Percentiles rank a stretch among this genome's conserved stretches.
These are phyloP conservation scores for Carex littledalei DNA, from an alignment of 176 grass and related monocot species.

Conservation along the genomic window DNA sequence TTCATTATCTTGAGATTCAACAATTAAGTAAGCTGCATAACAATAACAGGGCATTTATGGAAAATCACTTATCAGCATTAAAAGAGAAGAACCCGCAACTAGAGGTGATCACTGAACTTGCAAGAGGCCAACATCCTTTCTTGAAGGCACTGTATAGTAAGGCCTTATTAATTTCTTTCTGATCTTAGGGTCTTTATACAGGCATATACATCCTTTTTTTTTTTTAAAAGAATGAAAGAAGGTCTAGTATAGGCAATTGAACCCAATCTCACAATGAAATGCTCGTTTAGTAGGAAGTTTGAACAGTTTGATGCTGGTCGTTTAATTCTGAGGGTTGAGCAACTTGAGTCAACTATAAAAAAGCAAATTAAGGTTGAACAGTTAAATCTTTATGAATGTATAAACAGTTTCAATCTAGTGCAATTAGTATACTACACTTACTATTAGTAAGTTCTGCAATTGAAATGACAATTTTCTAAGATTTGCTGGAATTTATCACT, in stretches of 20 bases:
- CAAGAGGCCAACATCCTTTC: conserved; percentile 73
- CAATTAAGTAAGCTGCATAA: too few relatives aligned
- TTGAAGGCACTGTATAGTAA: conserved; percentile 94
- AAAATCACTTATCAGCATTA: conserved; percentile 57
- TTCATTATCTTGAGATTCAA: too few relatives aligned
- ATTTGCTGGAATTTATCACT: neutral
- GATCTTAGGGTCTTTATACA: neutral
- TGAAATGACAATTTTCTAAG: neutral
- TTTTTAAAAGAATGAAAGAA: neutral
- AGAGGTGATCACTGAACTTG: conserved; percentile 50
- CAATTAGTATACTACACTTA: neutral
- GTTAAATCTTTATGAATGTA: neutral
- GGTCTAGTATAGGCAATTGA: neutral
- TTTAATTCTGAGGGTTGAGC: neutral
- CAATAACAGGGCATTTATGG: conserved; percentile 75
- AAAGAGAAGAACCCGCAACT: conserved; percentile 69
- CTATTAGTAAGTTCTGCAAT: neutral
- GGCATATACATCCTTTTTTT: neutral
- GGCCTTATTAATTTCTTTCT: conserved; percentile 16
- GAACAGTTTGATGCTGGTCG: neutral
- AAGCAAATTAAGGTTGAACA: neutral
- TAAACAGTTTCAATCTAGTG: neutral
- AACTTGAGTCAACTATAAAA: neutral
- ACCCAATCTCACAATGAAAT: neutral
- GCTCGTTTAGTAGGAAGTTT: neutral